Conservation (phyloP, 176 grass and related monocot species). For the Themeda triandra region DNA sequence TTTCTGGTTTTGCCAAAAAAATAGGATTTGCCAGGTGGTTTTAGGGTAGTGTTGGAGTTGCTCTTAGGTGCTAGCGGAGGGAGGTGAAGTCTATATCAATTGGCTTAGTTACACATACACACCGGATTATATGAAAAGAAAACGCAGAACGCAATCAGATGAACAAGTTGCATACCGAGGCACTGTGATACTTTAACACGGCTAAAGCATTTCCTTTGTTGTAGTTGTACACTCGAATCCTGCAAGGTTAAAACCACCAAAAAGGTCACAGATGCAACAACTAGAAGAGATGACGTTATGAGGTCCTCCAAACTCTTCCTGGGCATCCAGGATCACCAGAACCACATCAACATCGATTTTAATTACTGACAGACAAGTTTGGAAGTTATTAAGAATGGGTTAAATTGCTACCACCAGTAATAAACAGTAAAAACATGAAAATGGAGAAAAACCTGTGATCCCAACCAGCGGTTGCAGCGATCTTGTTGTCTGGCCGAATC, state of each 20-base stretch:
- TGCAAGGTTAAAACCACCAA: conserved; percentile 19
- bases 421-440: conserved; percentile 9
- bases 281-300: background rate
- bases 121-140: background rate
- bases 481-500: conserved; percentile 80
- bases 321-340: background rate
- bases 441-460: conserved; percentile 72
- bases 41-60: too few species aligned
- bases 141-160: background rate
- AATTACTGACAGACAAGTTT: background rate
- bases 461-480: conserved; percentile 88
- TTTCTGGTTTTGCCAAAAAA: too few species aligned
- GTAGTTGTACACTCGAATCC: conserved; percentile 87
- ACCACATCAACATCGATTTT: background rate
- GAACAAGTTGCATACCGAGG: conserved; percentile 45
- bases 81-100: background rate
- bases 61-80: background rate
- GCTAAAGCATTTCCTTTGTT: conserved; percentile 77
- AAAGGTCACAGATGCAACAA: conserved; percentile 24
- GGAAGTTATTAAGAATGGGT: background rate
- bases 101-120: background rate
- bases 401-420: background rate
- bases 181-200: conserved; percentile 74
- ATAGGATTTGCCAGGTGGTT: too few species aligned
- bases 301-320: background rate